Percentiles rank a stretch among this genome's conserved stretches.
These are phyloP conservation scores for Cordyceps javanica DNA, from an alignment of 2,329 filamentous ascomycete species.

Conservation along the genomic window DNA sequence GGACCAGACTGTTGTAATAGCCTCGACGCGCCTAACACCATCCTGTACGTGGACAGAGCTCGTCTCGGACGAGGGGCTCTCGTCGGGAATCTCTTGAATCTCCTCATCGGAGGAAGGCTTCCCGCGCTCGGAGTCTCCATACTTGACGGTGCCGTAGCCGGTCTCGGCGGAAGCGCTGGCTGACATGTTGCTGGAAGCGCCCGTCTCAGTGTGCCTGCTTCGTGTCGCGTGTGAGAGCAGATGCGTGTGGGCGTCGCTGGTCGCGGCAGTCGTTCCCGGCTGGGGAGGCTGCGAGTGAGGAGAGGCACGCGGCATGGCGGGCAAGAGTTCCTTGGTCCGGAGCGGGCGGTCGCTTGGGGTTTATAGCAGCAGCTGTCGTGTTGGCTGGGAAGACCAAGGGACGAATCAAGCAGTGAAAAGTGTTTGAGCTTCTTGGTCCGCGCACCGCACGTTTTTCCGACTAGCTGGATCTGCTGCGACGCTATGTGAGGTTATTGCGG, in stretches of 20 bases:
- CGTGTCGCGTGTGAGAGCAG: not conserved
- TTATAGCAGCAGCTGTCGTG: not conserved
- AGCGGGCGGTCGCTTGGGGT: not conserved
- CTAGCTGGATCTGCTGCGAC: not conserved
- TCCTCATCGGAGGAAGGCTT: conserved; percentile 9
- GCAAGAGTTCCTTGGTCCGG: not conserved
- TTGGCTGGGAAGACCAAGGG: not conserved
- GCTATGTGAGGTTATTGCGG: too few species aligned
- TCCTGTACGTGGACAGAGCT: conserved; percentile 25
- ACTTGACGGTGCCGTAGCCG: conserved; percentile 6
- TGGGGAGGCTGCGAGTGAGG: not conserved
- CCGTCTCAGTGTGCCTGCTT: not conserved
- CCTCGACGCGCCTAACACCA: conserved; percentile 32
- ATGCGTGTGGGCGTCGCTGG: not conserved
- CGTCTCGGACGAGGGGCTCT: conserved; percentile 11
- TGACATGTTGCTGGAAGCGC: not conserved
- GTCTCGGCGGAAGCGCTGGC: not conserved
- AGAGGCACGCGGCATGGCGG: not conserved
- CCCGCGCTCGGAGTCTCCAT: not conserved
- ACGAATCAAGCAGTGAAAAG: not conserved
- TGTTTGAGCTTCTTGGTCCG: too few species aligned
- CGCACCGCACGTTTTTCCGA: too few species aligned
- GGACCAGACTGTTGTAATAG: conserved; percentile 33
- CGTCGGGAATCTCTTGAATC: conserved; percentile 4
- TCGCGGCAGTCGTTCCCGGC: not conserved